Evolutionary conservation across 495 filamentous ascomycete species (phyloP).

Genomic region (Penicillium verhagenii): DNA sequence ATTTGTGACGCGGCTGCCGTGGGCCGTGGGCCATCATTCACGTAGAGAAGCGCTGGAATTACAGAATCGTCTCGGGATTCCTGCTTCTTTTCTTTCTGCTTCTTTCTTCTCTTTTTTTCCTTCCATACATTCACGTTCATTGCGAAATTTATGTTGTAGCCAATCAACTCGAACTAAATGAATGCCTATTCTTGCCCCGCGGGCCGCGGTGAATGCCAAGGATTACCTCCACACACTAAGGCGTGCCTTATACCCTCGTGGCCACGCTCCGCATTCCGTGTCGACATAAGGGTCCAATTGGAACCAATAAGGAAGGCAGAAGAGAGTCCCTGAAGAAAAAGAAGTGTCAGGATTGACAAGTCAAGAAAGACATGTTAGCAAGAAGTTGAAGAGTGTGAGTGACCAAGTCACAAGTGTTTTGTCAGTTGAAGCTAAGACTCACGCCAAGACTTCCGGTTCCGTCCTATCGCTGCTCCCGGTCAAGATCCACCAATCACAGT

Average conservation of each 20-base stretch:
- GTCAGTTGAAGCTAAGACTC: too few species aligned
- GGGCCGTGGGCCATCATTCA: too few species aligned
- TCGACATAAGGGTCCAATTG: not conserved
- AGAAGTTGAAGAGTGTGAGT: too few species aligned
- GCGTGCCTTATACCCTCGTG: not conserved
- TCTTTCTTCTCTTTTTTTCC: not conserved
- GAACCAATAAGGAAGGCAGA: not conserved
- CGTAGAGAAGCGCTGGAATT: too few species aligned
- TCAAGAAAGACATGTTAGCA: too few species aligned
- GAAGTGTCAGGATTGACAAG: too few species aligned
- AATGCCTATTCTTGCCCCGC: not conserved
- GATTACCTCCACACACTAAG: not conserved
- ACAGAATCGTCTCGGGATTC: not conserved
- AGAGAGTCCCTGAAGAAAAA: not conserved
- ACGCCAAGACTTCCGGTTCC: not conserved
- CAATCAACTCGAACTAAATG: not conserved
- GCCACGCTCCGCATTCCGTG: conserved; percentile 2
- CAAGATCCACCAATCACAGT: not conserved
- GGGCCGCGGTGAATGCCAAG: not conserved
- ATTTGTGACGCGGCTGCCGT: not conserved
- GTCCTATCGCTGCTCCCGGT: not conserved
- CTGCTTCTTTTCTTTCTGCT: not conserved
- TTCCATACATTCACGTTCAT: not conserved
- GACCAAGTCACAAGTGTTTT: not conserved
- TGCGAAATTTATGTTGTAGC: not conserved